Evolutionary conservation across 2,329 filamentous ascomycete genomes (phyloP), one percentile per base, ranked within the genome.

Genomic region (Pseudopyricularia javanii): DNA sequence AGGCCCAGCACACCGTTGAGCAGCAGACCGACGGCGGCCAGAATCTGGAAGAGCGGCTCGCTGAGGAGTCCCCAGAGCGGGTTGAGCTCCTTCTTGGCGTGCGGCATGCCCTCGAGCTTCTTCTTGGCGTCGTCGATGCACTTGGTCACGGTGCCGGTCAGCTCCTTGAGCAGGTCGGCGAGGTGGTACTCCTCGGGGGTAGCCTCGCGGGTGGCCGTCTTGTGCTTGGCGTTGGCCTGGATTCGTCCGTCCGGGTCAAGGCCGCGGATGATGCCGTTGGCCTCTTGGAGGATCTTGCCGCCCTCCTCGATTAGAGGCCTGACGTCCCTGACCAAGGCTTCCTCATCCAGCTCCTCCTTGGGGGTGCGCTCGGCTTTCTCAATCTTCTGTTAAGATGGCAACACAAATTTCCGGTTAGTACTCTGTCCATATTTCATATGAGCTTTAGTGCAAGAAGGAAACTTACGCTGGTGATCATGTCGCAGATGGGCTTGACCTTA

Each of bases 71-170:
- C 82, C 89, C 90, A 95, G 30, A 96, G 80, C 11, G 91, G 90
- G 72, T 91, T 95, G 56, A 95, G 78, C 74, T 91, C 84, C 77
- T 95, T 91, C 84, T 95, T 94, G 45, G 89, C 91, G 59, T 94
- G 86, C 6, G 91, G 90, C 87, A 95, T 93, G 63, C 88, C 86
- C 63, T 86, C 82, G 56, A 95, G 86, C 74, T 88, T 96, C 73
- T 85, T 87, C 80, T 91, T 93, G 26, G 87, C 86, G 57, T 85
- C 83, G 63, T 96, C 90, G 60, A 96, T 91, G 24, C 85, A 88
- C 61, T 84, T 82, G 48, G 86, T 84, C 22, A 96, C 86, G 26
- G 81, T 84, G 20, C 84, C 84, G 0, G 90, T 91, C 55, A 95
- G 76, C 70, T 89, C 88, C 74, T 95, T 94, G 59, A 95, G 79